phyloP scores from a whole-genome alignment of 805 yeast genomes.

The Barnettozyma siamensis region DNA sequence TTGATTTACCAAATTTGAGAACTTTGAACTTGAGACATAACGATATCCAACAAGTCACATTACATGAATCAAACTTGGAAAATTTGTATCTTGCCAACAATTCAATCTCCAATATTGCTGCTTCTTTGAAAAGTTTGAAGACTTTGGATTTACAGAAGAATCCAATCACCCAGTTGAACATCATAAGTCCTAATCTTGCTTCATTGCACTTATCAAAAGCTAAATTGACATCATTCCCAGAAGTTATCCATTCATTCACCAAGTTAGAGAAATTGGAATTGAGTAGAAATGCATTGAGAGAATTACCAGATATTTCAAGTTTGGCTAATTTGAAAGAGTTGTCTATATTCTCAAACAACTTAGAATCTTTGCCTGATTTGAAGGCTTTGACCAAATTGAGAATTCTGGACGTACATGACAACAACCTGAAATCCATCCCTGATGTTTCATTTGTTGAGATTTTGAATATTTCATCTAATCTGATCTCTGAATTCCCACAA shows the following conservation, averaged over 20 bases:
- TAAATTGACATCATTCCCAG: conserved; percentile 68
- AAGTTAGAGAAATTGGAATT: conserved; percentile 67
- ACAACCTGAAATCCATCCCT: conserved; percentile 68
- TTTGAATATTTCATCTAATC: conserved; percentile 71
- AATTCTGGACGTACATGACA: conserved; percentile 74
- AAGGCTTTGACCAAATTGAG: conserved; percentile 54
- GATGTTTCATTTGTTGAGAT: conserved; percentile 34
- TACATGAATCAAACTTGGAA: conserved; percentile 51
- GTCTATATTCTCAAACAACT: conserved; percentile 68
- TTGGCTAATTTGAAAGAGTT: conserved; percentile 57
- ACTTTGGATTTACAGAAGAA: conserved; percentile 72
- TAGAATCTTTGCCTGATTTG: conserved; percentile 65
- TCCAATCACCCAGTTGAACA: conserved; percentile 69
- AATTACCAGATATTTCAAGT: conserved; percentile 64
- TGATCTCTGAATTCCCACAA: conserved; percentile 30
- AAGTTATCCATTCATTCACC: conserved; percentile 55
- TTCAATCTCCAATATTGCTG: conserved; percentile 63
- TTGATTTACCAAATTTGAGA: conserved; percentile 49
- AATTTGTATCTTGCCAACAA: conserved; percentile 73
- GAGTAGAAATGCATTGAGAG: conserved; percentile 76
- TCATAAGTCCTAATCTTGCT: conserved; percentile 53
- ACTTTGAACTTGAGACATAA: conserved; percentile 78
- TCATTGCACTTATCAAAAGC: conserved; percentile 77
- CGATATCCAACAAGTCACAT: conserved; percentile 37
- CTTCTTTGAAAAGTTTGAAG: conserved; percentile 55